Evolutionary conservation across 805 yeast genomes (phyloP).

Genomic region (Yarrowia sp.): DNA sequence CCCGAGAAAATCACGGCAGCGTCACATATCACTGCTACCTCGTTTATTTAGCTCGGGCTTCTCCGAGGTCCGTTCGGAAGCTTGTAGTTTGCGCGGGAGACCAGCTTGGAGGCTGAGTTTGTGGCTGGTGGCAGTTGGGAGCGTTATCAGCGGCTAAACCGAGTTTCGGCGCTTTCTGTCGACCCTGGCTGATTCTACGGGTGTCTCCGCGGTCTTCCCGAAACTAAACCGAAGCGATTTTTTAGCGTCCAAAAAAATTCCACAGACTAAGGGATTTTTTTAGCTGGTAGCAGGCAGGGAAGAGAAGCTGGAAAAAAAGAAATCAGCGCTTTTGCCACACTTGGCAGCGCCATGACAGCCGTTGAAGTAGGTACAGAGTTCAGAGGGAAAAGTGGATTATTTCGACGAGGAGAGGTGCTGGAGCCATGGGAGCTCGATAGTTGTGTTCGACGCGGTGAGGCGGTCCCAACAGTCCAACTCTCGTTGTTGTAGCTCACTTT

Average conservation of each 20-base stretch:
- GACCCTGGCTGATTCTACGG: too few species aligned
- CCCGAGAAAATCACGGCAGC: too few species aligned
- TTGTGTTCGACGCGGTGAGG: neutral
- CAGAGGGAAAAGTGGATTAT: neutral
- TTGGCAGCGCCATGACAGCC: neutral
- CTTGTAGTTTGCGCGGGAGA: neutral
- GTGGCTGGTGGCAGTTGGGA: neutral
- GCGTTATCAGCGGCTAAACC: neutral
- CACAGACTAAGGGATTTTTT: too few species aligned
- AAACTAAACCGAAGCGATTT: too few species aligned
- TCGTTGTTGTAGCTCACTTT: too few species aligned
- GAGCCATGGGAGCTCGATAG: neutral
- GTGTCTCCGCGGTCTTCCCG: too few species aligned
- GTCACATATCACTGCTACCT: too few species aligned
- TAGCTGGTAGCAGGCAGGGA: neutral
- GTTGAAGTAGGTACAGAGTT: constrained; percentile 16
- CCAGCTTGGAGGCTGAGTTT: neutral
- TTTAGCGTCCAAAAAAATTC: too few species aligned
- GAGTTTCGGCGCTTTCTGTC: neutral
- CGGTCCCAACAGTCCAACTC: neutral
- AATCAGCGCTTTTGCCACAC: constrained; percentile 18
- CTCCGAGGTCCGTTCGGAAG: constrained; percentile 1
- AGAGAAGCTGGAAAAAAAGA: neutral
- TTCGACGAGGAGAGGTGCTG: too few species aligned
- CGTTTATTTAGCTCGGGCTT: constrained; percentile 18